phyloP scores from a whole-genome alignment of 371 early-diverging fungal species.

The Rhizopus microsporus region DNA sequence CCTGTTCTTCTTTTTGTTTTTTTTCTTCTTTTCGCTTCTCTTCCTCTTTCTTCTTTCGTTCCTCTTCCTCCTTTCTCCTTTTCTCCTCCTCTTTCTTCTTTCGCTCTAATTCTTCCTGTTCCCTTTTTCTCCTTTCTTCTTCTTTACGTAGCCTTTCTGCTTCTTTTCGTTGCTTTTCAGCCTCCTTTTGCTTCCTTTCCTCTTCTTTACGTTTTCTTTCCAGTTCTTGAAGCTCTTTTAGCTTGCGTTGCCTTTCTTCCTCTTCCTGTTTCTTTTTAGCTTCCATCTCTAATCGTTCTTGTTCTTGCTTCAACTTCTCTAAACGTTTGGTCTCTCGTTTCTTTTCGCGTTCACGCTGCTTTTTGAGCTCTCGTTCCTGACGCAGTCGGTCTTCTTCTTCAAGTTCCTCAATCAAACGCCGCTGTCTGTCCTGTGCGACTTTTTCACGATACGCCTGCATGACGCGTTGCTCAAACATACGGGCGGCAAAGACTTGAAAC shows the following conservation, averaged over 20 bases:
- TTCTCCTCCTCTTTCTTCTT: conserved; percentile 39
- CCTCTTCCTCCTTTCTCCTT: conserved; percentile 58
- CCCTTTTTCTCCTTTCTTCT: conserved; percentile 21
- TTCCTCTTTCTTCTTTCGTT: conserved; percentile 49
- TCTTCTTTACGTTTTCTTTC: conserved; percentile 59
- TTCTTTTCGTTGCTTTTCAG: conserved; percentile 33
- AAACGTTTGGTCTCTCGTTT: conserved; percentile 59
- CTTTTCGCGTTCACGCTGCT: conserved; percentile 66
- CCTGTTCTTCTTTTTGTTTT: conserved; percentile 36
- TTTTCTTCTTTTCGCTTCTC: conserved; percentile 46
- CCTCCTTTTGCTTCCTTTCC: conserved; percentile 29
- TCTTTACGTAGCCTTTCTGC: conserved; percentile 26
- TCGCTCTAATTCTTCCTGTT: conserved; percentile 9
- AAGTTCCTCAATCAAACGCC: conserved; percentile 75
- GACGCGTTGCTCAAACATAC: conserved; percentile 92
- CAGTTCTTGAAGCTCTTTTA: conserved; percentile 35
- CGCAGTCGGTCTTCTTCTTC: conserved; percentile 75
- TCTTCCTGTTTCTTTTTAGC: conserved; percentile 43
- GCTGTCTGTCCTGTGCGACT: conserved; percentile 77
- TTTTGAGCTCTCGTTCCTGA: conserved; percentile 63
- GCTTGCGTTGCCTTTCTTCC: conserved; percentile 32
- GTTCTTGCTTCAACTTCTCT: conserved; percentile 37
- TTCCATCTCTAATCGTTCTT: conserved; percentile 40
- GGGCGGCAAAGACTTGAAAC: conserved; percentile 92
- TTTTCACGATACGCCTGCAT: conserved; percentile 88